phyloP scores from a whole-genome alignment of 208 protist species.

The Crithidia mellificae region DNA sequence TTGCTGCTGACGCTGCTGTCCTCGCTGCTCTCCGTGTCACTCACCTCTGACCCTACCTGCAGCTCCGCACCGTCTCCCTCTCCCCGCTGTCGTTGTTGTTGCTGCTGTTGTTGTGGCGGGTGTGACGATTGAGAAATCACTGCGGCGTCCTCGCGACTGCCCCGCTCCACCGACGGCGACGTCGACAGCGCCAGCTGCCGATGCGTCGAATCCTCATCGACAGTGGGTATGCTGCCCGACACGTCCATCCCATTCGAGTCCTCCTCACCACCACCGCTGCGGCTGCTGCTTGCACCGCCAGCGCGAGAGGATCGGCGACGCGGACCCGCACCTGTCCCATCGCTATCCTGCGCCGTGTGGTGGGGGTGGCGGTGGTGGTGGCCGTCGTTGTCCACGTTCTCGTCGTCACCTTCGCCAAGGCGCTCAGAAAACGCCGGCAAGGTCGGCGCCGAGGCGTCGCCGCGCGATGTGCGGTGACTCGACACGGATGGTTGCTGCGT shows the following conservation, averaged over 20 bases:
- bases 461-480: not conserved
- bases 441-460: not conserved
- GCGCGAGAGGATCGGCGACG: too few species aligned
- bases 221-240: not conserved
- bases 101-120: not conserved
- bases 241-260: not conserved
- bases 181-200: constrained; percentile 20
- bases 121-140: too few species aligned
- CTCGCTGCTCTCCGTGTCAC: too few species aligned
- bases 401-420: not conserved
- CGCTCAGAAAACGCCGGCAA: not conserved
- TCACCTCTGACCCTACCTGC: too few species aligned
- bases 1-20: too few species aligned
- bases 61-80: too few species aligned
- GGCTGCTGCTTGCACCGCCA: too few species aligned
- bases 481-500: not conserved
- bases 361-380: not conserved
- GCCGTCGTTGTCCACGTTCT: not conserved
- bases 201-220: not conserved
- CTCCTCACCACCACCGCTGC: not conserved
- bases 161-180: constrained; percentile 16
- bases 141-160: not conserved
- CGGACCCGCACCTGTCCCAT: too few species aligned
- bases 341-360: too few species aligned
- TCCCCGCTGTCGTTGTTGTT: too few species aligned